A percentile compares a stretch with the other conserved stretches of the same genome.
Conservation (phyloP, 1,139 yeast genomes). For the Geotrichum macrosporum region DNA sequence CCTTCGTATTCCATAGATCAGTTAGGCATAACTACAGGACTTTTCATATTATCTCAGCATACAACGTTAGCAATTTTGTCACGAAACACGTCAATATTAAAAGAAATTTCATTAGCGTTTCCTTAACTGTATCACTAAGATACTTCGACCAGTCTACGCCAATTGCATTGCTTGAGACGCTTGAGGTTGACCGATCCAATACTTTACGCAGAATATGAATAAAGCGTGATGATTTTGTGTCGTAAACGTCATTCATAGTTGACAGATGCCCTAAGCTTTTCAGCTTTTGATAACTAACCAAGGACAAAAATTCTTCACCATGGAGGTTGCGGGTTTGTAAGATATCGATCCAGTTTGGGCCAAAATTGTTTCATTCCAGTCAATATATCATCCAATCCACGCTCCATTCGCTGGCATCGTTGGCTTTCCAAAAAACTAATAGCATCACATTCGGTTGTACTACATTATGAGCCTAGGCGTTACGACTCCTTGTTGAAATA, state of each 20-base stretch:
- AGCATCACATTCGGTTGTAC: constrained; percentile 21
- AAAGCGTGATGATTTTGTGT: constrained; percentile 52
- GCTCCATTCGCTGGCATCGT: constrained; percentile 57
- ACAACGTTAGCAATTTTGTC: too few species aligned
- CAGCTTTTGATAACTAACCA: constrained; percentile 63
- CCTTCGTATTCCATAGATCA: too few species aligned
- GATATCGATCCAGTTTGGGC: constrained; percentile 64
- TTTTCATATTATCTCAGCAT: too few species aligned
- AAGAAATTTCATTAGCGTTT: background rate
- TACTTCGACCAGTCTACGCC: constrained; percentile 17
- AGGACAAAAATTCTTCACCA: constrained; percentile 61
- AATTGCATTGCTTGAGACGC: constrained; percentile 18
- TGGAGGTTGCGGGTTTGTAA: constrained; percentile 56
- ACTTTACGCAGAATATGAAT: constrained; percentile 51
- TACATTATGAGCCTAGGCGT: constrained; percentile 23
- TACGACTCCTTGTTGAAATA: constrained; percentile 20
- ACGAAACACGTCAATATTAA: constrained; percentile 12
- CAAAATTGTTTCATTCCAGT: constrained; percentile 65
- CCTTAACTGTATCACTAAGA: background rate
- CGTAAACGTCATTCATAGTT: constrained; percentile 41
- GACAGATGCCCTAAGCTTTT: constrained; percentile 41
- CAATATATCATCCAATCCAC: constrained; percentile 61
- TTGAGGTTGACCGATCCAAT: constrained; percentile 38
- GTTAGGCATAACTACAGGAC: too few species aligned
- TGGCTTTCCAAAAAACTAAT: constrained; percentile 33